Base-by-base conservation (phyloP, 164 flowering plant species). In the Liquidambar formosana region DNA sequence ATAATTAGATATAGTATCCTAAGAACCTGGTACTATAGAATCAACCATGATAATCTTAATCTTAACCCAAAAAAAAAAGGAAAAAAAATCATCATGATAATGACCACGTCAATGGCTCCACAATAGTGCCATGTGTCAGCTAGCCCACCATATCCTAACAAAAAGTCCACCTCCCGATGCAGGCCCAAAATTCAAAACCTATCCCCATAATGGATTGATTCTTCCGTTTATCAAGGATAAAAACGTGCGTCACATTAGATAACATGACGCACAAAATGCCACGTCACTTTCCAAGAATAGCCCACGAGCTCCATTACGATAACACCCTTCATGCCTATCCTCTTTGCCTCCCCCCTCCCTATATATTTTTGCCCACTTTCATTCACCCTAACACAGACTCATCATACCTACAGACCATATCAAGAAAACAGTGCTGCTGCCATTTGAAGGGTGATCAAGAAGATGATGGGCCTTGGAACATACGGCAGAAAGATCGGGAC, bases 391-490 rank as follows among this genome's bases (percentile, higher is more conserved):
- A 1, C 25, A 18, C 23, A 44, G 22, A 19, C 18, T 3, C 18
- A 28, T 49, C 19, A 2, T n/a, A 27, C 4, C 1, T 16, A 10
- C 18, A 15, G 22, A 56, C 22, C 45, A 61, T 14, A 15, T 22
- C 11, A 43, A 22, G 11, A 19, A n/a, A n/a, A 60, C 10, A 28
- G 63, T n/a, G n/a, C n/a, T n/a, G n/a, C n/a, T n/a, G n/a, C n/a
- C n/a, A n/a, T n/a, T 33, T 33, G 41, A 33, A 33, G 41, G 6
- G 6, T 33, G 45, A 41, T 57, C 15, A 64, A 11, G 48, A 74
- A 65, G 51, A 76, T 69, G 67, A 48, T 64, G 57, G 71, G 71
- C 5, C 12, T 61, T 26, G 77, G 63, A 5, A 54, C 66, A 2
- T 60, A 73, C 26, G 69, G 63, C 4, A 49, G 9, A 12, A 71